These are phyloP conservation scores for Cardamine chenopodiifolia DNA, from an alignment of 345 rosid genomes.

Conservation along the genomic window DNA sequence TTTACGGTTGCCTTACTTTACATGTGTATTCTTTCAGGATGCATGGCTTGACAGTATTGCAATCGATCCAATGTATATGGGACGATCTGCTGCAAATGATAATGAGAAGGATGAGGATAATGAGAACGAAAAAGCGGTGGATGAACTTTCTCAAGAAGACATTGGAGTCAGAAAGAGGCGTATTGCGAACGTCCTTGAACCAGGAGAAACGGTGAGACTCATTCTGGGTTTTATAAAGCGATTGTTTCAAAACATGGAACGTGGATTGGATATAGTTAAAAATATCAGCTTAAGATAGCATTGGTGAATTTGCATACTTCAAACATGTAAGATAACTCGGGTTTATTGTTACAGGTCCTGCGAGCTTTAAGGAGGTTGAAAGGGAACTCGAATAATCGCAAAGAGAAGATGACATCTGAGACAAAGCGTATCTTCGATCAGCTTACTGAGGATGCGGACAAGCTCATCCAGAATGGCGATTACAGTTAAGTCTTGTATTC, in stretches of 20 bases:
- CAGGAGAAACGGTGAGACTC: slow-evolving; percentile 85
- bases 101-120: slow-evolving; percentile 44
- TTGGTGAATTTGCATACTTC: slow-evolving; percentile 4
- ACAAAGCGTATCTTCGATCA: slow-evolving; percentile 83
- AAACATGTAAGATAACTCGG: slow-evolving; percentile 15
- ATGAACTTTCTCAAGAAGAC: slow-evolving; percentile 74
- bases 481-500: slow-evolving; percentile 64
- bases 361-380: slow-evolving; percentile 91
- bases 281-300: slow-evolving; percentile 9
- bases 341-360: slow-evolving; percentile 58
- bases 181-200: slow-evolving; percentile 77
- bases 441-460: slow-evolving; percentile 95
- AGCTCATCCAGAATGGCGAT: slow-evolving; percentile 82
- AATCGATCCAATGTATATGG: slow-evolving; percentile 54
- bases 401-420: slow-evolving; percentile 84
- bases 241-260: neutral
- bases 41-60: slow-evolving; percentile 96
- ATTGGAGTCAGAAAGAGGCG: slow-evolving; percentile 78
- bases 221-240: neutral
- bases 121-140: slow-evolving; percentile 43
- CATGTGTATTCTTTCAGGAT: slow-evolving; percentile 62
- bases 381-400: slow-evolving; percentile 72
- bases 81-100: slow-evolving; percentile 40
- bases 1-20: slow-evolving; percentile 31
- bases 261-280: neutral